A percentile compares a stretch with the other conserved stretches of the same genome.
Conservation (phyloP, 371 early-diverging fungal species). For the Mucor saturninus region DNA sequence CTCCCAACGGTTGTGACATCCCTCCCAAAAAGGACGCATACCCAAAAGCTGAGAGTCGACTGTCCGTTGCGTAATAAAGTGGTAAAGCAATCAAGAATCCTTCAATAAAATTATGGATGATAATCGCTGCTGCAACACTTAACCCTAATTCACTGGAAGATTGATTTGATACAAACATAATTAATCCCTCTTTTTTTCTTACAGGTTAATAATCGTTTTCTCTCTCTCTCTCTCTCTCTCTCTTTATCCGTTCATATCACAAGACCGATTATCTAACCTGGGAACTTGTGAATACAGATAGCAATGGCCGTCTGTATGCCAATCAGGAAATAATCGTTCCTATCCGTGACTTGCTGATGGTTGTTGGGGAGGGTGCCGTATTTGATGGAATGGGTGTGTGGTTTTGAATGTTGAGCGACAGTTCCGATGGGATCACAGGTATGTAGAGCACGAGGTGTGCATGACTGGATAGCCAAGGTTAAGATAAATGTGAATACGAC, state of each 20-base stretch:
- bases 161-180: conserved; percentile 73
- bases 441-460: conserved; percentile 32
- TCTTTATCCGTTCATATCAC: neutral
- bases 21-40: conserved; percentile 73
- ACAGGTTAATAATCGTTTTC: neutral
- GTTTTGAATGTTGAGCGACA: neutral
- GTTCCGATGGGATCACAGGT: conserved; percentile 21
- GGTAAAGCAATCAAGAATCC: conserved; percentile 82
- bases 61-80: conserved; percentile 68
- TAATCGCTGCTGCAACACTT: conserved; percentile 75
- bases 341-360: conserved; percentile 1
- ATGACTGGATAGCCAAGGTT: conserved; percentile 18
- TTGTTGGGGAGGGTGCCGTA: neutral
- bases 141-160: conserved; percentile 69
- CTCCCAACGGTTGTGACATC: conserved; percentile 69
- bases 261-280: conserved; percentile 40
- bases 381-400: neutral
- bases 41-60: conserved; percentile 62
- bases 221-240: neutral
- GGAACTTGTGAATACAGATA: conserved; percentile 74
- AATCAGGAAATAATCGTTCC: conserved; percentile 38
- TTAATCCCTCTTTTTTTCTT: conserved; percentile 66
- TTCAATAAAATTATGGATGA: conserved; percentile 83
- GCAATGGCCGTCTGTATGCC: conserved; percentile 76
- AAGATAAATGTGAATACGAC: conserved; percentile 22